These are phyloP conservation scores for Capronia epimyces DNA, from an alignment of 2,329 filamentous ascomycete species.

Conservation along the genomic window DNA sequence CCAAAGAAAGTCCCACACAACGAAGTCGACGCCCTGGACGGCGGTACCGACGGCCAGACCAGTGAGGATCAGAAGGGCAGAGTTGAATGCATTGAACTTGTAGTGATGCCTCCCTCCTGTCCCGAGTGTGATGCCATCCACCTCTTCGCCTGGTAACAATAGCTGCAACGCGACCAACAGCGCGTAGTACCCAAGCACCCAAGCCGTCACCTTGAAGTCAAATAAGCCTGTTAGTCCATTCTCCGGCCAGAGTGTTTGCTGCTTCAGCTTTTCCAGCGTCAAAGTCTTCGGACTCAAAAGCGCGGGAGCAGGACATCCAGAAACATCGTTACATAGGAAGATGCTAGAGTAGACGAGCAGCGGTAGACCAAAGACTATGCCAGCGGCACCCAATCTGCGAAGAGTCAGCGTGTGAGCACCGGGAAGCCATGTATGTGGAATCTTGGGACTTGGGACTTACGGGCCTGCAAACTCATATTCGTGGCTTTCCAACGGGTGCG, in stretches of 20 bases:
- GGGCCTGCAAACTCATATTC: slow-evolving; percentile 47
- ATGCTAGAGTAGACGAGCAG: slow-evolving; percentile 70
- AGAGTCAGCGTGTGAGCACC: slow-evolving; percentile 18
- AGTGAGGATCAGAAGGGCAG: slow-evolving; percentile 67
- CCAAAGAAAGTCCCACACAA: slow-evolving; percentile 87
- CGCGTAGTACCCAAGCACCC: slow-evolving; percentile 70
- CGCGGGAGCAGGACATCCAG: slow-evolving; percentile 82
- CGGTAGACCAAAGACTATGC: slow-evolving; percentile 75
- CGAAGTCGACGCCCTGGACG: slow-evolving; percentile 71
- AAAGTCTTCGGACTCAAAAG: slow-evolving; percentile 67
- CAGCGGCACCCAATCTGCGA: slow-evolving; percentile 65
- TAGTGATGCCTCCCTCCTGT: slow-evolving; percentile 74
- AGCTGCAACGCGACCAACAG: slow-evolving; percentile 69
- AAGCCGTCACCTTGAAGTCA: slow-evolving; percentile 64
- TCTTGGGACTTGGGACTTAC: slow-evolving; percentile 32
- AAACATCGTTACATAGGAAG: slow-evolving; percentile 87
- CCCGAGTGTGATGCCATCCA: slow-evolving; percentile 63
- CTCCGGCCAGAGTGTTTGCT: slow-evolving; percentile 73
- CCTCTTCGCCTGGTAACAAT: slow-evolving; percentile 67
- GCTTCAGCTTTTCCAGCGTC: slow-evolving; percentile 65
- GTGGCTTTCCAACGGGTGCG: slow-evolving; percentile 32
- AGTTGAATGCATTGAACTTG: slow-evolving; percentile 72
- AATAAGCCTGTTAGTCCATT: slow-evolving; percentile 65
- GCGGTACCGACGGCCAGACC: slow-evolving; percentile 68
- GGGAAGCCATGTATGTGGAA: too few species aligned